A percentile compares a stretch with the other conserved stretches of the same genome.
Evolutionary conservation across 768 basidiomycete genomes (phyloP).

Genomic region (Amanita pseudoporphyria): DNA sequence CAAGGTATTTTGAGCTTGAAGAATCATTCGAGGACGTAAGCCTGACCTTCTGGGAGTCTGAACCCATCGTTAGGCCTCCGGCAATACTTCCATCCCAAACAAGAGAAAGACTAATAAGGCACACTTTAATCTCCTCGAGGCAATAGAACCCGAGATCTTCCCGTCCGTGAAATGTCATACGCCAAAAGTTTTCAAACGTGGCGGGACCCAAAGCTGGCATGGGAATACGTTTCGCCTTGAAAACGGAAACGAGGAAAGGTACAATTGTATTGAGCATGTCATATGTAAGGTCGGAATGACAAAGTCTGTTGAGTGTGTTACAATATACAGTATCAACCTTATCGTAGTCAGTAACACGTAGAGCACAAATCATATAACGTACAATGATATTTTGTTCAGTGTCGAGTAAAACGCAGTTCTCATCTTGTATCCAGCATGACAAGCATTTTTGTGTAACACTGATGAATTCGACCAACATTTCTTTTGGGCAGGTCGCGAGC

Average conservation of each 20-base stretch:
- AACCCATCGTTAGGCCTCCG: not conserved
- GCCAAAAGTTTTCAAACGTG: conserved; percentile 51
- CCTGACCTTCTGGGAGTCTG: not conserved
- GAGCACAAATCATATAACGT: conserved; percentile 13
- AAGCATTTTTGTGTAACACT: conserved; percentile 27
- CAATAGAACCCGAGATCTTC: conserved; percentile 26
- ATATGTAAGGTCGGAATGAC: conserved; percentile 27
- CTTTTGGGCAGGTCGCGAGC: conserved; percentile 19
- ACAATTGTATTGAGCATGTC: conserved; percentile 31
- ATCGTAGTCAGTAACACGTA: not conserved
- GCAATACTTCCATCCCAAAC: conserved; percentile 16
- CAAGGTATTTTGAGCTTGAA: not conserved
- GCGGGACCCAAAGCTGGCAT: conserved; percentile 38
- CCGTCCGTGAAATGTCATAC: conserved; percentile 38
- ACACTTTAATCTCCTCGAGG: conserved; percentile 33
- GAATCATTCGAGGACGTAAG: not conserved
- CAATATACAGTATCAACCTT: conserved; percentile 36
- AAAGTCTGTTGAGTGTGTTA: conserved; percentile 29
- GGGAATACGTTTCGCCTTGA: conserved; percentile 31
- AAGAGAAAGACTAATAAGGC: conserved; percentile 35
- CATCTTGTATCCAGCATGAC: conserved; percentile 45
- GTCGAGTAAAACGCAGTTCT: conserved; percentile 25
- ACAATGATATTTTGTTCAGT: conserved; percentile 41
- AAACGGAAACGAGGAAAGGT: conserved; percentile 40
- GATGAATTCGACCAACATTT: conserved; percentile 25